Percentiles rank a stretch among this genome's conserved stretches.
These are phyloP conservation scores for Alternaria ventricosa DNA, from an alignment of 2,329 filamentous ascomycete genomes.

Conservation along the genomic window DNA sequence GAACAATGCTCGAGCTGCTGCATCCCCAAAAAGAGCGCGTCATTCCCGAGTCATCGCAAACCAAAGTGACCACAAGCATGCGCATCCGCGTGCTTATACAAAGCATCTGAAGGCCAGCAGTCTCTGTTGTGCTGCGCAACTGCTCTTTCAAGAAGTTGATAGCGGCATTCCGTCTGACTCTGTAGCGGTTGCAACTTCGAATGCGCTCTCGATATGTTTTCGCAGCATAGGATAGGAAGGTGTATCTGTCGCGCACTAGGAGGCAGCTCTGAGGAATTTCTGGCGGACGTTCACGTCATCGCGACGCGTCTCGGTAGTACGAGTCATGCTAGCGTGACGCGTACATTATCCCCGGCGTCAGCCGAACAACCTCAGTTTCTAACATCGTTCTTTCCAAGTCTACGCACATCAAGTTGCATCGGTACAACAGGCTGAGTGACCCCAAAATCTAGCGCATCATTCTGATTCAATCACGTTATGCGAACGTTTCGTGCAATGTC, in stretches of 20 bases:
- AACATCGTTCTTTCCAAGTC: background rate
- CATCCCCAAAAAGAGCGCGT: background rate
- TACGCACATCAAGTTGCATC: background rate
- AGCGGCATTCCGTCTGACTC: background rate
- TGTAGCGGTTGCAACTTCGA: background rate
- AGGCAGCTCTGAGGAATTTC: background rate
- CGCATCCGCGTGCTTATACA: background rate
- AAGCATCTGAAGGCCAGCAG: background rate
- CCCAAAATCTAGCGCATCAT: background rate
- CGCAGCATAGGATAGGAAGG: background rate
- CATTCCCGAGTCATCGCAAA: background rate
- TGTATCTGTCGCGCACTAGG: background rate
- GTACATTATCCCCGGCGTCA: background rate
- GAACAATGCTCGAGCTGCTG: background rate
- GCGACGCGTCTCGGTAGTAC: background rate
- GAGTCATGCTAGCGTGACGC: conserved; percentile 3
- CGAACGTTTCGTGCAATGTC: background rate
- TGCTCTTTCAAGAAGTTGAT: background rate
- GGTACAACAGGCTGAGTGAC: background rate
- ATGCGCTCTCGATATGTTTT: background rate
- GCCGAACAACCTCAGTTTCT: background rate
- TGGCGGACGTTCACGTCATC: background rate
- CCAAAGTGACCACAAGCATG: background rate
- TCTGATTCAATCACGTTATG: background rate
- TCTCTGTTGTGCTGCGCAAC: background rate